phyloP scores from a whole-genome alignment of 2,329 filamentous ascomycete genomes.

The Claviceps fusiformis region DNA sequence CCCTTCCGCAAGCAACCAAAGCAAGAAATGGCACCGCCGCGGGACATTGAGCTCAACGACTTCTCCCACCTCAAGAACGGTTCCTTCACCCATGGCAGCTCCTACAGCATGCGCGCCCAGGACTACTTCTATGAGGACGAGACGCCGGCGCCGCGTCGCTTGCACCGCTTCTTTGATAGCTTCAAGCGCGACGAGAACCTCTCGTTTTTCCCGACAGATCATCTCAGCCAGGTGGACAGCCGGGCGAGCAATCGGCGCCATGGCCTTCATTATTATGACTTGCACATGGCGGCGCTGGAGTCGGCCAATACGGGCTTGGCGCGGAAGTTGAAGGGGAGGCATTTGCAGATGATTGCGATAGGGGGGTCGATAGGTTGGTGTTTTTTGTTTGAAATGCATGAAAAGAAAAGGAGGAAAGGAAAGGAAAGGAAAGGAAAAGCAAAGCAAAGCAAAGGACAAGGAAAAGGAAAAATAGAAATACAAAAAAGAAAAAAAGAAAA shows the following conservation, averaged over 20 bases:
- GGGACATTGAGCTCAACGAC: slow-evolving; percentile 41
- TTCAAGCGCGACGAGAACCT: slow-evolving; percentile 48
- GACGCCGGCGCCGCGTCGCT: slow-evolving; percentile 15
- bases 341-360: slow-evolving; percentile 96
- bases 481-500: too few species aligned
- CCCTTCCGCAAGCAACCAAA: neutral
- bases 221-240: slow-evolving; percentile 23
- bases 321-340: slow-evolving; percentile 65
- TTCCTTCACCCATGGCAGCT: slow-evolving; percentile 34
- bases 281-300: slow-evolving; percentile 50
- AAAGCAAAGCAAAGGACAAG: too few species aligned
- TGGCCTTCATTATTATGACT: slow-evolving; percentile 38
- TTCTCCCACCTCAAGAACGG: slow-evolving; percentile 44
- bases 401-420: too few species aligned
- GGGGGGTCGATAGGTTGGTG: slow-evolving; percentile 68
- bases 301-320: slow-evolving; percentile 65
- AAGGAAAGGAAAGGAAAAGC: too few species aligned
- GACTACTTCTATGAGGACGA: slow-evolving; percentile 33
- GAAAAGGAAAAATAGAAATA: too few species aligned
- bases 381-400: too few species aligned
- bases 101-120: slow-evolving; percentile 37
- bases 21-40: slow-evolving; percentile 20
- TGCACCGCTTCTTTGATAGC: slow-evolving; percentile 40
- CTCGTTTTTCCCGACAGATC: slow-evolving; percentile 32
- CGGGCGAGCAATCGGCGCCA: slow-evolving; percentile 7